Evolutionary conservation across 768 basidiomycete genomes (phyloP), one percentile per base, ranked within the genome.

Genomic region (Tremella fuciformis): DNA sequence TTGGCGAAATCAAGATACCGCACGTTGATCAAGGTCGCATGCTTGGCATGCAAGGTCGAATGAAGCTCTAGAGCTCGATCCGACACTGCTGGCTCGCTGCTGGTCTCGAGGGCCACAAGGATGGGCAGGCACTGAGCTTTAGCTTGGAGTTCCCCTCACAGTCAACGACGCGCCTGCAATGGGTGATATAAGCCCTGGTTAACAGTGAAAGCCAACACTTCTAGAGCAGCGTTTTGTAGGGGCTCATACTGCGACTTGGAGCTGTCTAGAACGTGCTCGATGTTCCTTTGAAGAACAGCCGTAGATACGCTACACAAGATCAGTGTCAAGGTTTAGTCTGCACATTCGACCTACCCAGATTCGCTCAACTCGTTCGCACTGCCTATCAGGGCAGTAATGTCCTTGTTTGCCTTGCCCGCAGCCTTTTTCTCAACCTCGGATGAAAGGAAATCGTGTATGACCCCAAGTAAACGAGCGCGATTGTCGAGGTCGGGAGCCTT

Each of bases 121-220:
- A 91, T 83, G 0, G 94, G 92, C 75, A 96, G 87, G 34, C 90
- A 94, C 86, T 93, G 63, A 1, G 54, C n/a, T 42, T 53, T 26
- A 61, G 60, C 54, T 44, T 16, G 11, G 18, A 53, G n/a, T 13
- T 8, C 37, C 39, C 29, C 21, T n/a, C 39, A 18, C n/a, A 19
- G 16, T 1, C 22, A 13, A 13, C 0, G 13, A 54, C 82, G 53
- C 69, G 88, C 89, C 80, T 90, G 88, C 6, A 99, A 81, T 0
- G 96, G 96, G 78, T 98, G 93, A 4, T 91, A 90, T 52, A 98
- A 81, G 2, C 96, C 96, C 77, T 97, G 94, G 70, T 88, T 91
- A 63, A 98, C 85, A 0, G 92, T 94, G 69, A 96, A 94, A 29
- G 84, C 87, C 54, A 99, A 77, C 44, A 98, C 88, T 63, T 98